Conservation (phyloP, 768 basidiomycete species). For the Xanthoconium purpureum region DNA sequence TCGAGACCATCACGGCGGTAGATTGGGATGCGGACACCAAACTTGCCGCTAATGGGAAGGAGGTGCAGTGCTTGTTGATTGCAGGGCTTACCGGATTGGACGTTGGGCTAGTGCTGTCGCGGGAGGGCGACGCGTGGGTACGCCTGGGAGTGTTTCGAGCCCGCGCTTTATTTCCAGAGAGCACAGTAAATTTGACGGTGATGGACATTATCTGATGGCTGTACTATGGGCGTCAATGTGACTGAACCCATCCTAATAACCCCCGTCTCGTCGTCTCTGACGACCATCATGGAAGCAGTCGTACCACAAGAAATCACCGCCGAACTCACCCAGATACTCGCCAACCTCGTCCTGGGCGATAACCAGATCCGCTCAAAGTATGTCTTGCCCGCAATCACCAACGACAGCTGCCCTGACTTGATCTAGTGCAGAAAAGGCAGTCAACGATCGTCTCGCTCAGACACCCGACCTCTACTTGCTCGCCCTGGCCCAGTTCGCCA, state of each 20-base stretch:
- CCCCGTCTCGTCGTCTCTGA: not conserved
- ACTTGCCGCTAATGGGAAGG: not conserved
- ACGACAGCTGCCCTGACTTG: constrained; percentile 6
- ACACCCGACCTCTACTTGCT: constrained; percentile 79
- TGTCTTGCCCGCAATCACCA: not conserved
- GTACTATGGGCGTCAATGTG: not conserved
- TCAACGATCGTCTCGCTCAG: constrained; percentile 74
- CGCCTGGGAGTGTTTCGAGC: not conserved
- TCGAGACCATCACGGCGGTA: not conserved
- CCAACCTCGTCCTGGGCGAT: constrained; percentile 80
- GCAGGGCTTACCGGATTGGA: not conserved
- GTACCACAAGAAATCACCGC: constrained; percentile 63
- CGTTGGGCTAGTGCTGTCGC: not conserved
- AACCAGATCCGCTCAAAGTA: constrained; percentile 78
- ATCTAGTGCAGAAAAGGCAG: constrained; percentile 70
- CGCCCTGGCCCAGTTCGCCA: constrained; percentile 76
- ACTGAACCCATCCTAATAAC: no score
- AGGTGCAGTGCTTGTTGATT: not conserved
- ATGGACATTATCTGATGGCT: not conserved
- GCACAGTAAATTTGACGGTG: not conserved
- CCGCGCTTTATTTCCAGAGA: not conserved
- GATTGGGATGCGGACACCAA: not conserved
- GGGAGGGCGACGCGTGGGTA: not conserved
- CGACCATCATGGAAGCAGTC: constrained; percentile 30
- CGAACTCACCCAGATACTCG: constrained; percentile 80